These are phyloP conservation scores for Chlorella sorokiniana DNA, from an alignment of 139 green algal species.

Conservation along the genomic window DNA sequence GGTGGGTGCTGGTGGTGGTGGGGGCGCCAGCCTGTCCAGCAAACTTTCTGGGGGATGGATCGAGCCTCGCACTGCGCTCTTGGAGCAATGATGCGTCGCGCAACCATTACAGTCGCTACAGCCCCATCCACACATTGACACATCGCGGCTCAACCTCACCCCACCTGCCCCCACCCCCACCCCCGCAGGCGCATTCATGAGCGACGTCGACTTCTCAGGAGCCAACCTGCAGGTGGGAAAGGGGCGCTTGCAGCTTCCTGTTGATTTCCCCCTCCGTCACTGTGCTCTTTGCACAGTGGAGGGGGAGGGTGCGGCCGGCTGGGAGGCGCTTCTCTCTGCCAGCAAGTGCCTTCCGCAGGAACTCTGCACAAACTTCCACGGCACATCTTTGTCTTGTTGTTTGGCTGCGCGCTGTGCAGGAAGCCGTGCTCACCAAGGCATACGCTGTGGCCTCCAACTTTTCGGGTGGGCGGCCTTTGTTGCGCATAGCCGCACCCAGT, in stretches of 20 bases:
- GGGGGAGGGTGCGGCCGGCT: too few species aligned
- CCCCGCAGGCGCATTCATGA: slow-evolving; percentile 77
- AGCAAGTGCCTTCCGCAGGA: too few species aligned
- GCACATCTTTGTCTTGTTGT: too few species aligned
- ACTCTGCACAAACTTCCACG: too few species aligned
- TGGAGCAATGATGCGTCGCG: too few species aligned
- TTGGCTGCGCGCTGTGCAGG: slow-evolving; percentile 6
- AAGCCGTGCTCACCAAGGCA: slow-evolving; percentile 92
- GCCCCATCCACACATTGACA: background rate
- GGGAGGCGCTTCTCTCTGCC: too few species aligned
- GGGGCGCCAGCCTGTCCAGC: background rate
- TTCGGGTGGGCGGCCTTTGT: slow-evolving; percentile 26
- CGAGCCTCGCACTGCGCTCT: background rate
- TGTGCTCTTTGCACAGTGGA: too few species aligned
- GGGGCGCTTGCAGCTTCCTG: too few species aligned
- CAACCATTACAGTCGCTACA: too few species aligned
- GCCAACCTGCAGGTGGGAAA: slow-evolving; percentile 63
- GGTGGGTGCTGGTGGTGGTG: too few species aligned
- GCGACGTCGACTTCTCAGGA: slow-evolving; percentile 67
- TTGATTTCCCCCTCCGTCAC: too few species aligned
- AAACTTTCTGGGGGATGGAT: background rate
- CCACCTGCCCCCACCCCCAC: background rate
- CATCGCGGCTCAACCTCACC: background rate
- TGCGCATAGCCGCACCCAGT: too few species aligned
- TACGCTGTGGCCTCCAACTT: slow-evolving; percentile 85